phyloP scores from a whole-genome alignment of 2,329 filamentous ascomycete species.

The Orbilia ellipsospora region DNA sequence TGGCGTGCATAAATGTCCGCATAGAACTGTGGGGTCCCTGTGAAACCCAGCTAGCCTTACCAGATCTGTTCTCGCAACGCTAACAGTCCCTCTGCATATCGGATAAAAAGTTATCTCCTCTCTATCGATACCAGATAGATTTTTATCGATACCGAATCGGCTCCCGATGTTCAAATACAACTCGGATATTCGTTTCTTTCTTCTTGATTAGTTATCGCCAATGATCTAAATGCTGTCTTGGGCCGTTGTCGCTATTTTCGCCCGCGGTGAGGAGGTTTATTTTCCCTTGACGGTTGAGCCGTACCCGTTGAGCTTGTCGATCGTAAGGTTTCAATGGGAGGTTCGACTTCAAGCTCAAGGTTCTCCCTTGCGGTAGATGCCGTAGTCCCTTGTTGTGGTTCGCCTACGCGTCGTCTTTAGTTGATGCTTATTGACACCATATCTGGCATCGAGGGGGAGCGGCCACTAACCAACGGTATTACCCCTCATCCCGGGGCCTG shows the following conservation, averaged over 20 bases:
- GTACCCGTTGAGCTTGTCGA: background rate
- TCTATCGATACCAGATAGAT: constrained; percentile 8
- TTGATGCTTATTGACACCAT: background rate
- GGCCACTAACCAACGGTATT: background rate
- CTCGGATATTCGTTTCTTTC: background rate
- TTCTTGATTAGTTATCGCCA: background rate
- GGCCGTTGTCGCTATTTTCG: constrained; percentile 4
- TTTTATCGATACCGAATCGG: constrained; percentile 6
- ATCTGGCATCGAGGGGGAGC: constrained; percentile 9
- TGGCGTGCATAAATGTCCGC: constrained; percentile 27
- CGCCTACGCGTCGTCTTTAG: constrained; percentile 8
- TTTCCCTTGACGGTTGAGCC: constrained; percentile 7
- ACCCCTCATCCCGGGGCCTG: background rate
- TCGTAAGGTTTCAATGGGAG: background rate
- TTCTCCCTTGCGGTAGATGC: background rate
- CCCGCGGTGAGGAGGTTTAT: constrained; percentile 13
- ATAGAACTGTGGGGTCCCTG: constrained; percentile 5
- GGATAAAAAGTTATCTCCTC: background rate
- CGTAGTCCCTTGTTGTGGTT: background rate
- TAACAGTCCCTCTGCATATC: constrained; percentile 13
- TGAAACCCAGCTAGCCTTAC: constrained; percentile 13
- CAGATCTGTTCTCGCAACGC: constrained; percentile 7
- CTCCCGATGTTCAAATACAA: background rate
- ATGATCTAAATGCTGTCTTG: background rate
- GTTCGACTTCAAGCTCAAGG: constrained; percentile 3